Conservation (phyloP, 1,284 basidiomycete genomes). For the Leucoagaricus sp. region DNA sequence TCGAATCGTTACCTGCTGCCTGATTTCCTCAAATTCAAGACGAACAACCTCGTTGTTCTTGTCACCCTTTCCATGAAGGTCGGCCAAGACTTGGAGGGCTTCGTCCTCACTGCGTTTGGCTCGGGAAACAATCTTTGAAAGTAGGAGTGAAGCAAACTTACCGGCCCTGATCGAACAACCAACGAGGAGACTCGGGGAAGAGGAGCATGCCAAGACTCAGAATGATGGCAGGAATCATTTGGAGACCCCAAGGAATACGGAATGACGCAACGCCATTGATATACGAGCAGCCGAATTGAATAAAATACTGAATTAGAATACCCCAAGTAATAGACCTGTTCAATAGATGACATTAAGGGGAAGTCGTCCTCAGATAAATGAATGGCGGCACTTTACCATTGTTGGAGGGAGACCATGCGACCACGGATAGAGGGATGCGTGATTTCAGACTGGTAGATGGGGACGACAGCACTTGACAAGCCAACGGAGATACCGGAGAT, state of each 20-base stretch:
- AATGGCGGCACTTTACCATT: constrained; percentile 48
- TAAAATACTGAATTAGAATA: constrained; percentile 74
- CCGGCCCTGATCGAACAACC: constrained; percentile 64
- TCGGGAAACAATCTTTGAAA: not conserved
- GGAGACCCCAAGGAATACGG: constrained; percentile 80
- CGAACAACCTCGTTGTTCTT: constrained; percentile 64
- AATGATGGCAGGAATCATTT: constrained; percentile 74
- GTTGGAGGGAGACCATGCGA: constrained; percentile 74
- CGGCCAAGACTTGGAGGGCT: constrained; percentile 75
- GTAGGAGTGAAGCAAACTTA: constrained; percentile 23
- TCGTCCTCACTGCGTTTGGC: constrained; percentile 54
- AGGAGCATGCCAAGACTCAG: constrained; percentile 67
- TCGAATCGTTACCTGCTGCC: constrained; percentile 54
- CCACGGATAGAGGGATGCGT: constrained; percentile 71
- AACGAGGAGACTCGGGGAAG: constrained; percentile 71
- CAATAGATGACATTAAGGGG: not conserved
- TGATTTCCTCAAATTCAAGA: constrained; percentile 82
- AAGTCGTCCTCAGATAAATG: not conserved
- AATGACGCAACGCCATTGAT: constrained; percentile 70
- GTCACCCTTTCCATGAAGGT: constrained; percentile 78
- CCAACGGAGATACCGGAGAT: constrained; percentile 63
- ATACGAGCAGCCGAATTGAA: constrained; percentile 75
- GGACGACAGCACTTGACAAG: constrained; percentile 59
- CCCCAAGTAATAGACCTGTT: constrained; percentile 70
- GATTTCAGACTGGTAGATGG: constrained; percentile 76